Evolutionary conservation across 441 rosid species (phyloP).

Genomic region (Populus tomentosa): DNA sequence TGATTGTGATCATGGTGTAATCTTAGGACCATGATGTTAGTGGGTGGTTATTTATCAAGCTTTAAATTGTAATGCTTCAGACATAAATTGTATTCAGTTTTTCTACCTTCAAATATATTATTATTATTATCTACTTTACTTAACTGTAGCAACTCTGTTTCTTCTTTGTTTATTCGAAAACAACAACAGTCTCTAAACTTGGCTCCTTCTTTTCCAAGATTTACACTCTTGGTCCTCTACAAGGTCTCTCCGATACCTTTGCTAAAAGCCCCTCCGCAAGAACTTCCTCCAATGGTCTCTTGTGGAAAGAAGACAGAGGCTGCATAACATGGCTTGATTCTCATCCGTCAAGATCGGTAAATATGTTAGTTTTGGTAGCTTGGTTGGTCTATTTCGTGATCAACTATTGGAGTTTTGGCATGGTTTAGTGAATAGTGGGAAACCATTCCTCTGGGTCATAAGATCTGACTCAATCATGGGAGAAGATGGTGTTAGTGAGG

Average conservation of each 20-base stretch:
- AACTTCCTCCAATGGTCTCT: not conserved
- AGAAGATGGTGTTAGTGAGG: not conserved
- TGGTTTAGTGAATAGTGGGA: slow-evolving; percentile 27
- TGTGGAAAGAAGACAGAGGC: slow-evolving; percentile 19
- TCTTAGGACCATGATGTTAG: too few relatives aligned
- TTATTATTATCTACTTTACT: too few relatives aligned
- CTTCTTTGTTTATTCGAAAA: too few relatives aligned
- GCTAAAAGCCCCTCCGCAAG: not conserved
- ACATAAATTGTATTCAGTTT: too few relatives aligned
- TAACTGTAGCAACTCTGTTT: too few relatives aligned
- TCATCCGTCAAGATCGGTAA: slow-evolving; percentile 19
- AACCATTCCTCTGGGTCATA: slow-evolving; percentile 34
- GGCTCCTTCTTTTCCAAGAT: slow-evolving; percentile 5
- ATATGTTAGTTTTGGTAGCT: slow-evolving; percentile 35
- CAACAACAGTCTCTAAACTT: slow-evolving; percentile 16
- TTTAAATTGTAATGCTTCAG: too few relatives aligned
- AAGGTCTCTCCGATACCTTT: not conserved
- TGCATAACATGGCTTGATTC: slow-evolving; percentile 37
- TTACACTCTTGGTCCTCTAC: slow-evolving; percentile 26
- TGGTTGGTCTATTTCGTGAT: slow-evolving; percentile 1
- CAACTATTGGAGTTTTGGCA: slow-evolving; percentile 28
- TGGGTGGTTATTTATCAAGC: too few relatives aligned
- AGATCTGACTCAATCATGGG: slow-evolving; percentile 14
- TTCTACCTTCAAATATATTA: too few relatives aligned
- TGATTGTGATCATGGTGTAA: too few relatives aligned